Evolutionary conservation across 306 rosid species (phyloP).

Genomic region (Rubus parviflorus): DNA sequence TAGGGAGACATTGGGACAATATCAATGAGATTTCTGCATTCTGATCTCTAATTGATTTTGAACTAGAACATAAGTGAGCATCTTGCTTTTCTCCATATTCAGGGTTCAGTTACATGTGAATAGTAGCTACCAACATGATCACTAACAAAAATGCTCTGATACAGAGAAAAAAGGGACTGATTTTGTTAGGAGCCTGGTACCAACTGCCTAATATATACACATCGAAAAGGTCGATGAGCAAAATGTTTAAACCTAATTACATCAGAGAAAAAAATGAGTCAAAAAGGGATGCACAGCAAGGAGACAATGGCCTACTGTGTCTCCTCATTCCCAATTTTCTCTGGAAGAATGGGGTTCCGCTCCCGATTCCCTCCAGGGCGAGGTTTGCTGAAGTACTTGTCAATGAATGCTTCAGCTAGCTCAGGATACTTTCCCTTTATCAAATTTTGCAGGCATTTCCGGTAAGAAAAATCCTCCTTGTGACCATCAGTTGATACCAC

Average conservation of each 20-base stretch:
- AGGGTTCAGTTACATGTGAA: slow-evolving; percentile 3
- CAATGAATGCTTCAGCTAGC: slow-evolving; percentile 53
- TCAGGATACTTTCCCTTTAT: slow-evolving; percentile 61
- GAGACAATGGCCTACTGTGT: slow-evolving; percentile 13
- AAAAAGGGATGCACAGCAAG: not conserved
- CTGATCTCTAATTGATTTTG: not conserved
- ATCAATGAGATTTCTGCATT: not conserved
- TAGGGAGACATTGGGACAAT: not conserved
- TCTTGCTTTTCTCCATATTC: slow-evolving; percentile 12
- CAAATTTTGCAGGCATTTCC: slow-evolving; percentile 65
- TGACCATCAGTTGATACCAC: slow-evolving; percentile 66
- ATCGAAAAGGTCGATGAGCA: slow-evolving; percentile 30
- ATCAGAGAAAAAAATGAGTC: not conserved
- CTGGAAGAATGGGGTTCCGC: slow-evolving; percentile 26
- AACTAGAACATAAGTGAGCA: not conserved
- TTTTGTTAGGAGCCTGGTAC: slow-evolving; percentile 7
- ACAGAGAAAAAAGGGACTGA: not conserved
- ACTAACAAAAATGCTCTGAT: not conserved
- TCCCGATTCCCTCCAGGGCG: slow-evolving; percentile 39
- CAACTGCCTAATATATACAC: slow-evolving; percentile 44
- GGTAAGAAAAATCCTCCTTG: slow-evolving; percentile 73
- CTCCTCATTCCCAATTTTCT: slow-evolving; percentile 30
- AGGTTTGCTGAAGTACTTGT: slow-evolving; percentile 62
- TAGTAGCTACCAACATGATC: slow-evolving; percentile 1
- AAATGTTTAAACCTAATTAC: slow-evolving; percentile 11